Evolutionary conservation across 2,329 filamentous ascomycete genomes (phyloP).

Genomic region (Fusarium brachygibbosum): DNA sequence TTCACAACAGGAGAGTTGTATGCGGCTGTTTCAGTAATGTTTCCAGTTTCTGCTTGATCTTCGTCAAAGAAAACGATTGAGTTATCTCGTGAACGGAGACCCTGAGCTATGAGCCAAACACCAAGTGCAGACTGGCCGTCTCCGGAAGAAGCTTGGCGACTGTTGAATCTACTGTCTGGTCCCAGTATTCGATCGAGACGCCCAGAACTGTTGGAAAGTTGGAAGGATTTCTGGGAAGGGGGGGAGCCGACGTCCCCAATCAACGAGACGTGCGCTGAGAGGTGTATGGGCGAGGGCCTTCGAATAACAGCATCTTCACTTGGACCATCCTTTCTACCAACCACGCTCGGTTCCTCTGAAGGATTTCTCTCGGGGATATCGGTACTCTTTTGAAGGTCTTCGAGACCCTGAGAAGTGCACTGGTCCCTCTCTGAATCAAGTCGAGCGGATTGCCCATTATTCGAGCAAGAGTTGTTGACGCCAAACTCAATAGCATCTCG

Average conservation of each 20-base stretch:
- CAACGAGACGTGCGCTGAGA: conserved; percentile 5
- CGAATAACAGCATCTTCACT: background rate
- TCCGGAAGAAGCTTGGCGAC: conserved; percentile 49
- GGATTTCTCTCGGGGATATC: background rate
- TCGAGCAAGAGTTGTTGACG: conserved; percentile 32
- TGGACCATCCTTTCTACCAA: background rate
- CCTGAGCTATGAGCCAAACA: conserved; percentile 56
- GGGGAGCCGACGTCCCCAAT: conserved; percentile 19
- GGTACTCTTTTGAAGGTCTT: background rate
- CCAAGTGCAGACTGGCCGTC: conserved; percentile 55
- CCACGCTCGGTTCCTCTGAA: too few species aligned
- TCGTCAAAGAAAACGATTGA: conserved; percentile 38
- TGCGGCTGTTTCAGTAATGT: background rate
- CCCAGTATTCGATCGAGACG: conserved; percentile 42
- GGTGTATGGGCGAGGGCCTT: background rate
- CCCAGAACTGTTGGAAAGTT: conserved; percentile 37
- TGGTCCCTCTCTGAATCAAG: conserved; percentile 18
- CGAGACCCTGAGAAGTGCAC: background rate
- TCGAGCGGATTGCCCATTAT: background rate
- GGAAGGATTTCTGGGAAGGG: conserved; percentile 31
- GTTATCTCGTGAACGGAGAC: conserved; percentile 49
- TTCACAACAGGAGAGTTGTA: background rate
- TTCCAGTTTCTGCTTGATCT: conserved; percentile 1
- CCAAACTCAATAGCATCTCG: conserved; percentile 65
- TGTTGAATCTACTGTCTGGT: conserved; percentile 49